These are phyloP conservation scores for Ophiostoma triangulosporum DNA, from an alignment of 2,329 filamentous ascomycete species.

Conservation along the genomic window DNA sequence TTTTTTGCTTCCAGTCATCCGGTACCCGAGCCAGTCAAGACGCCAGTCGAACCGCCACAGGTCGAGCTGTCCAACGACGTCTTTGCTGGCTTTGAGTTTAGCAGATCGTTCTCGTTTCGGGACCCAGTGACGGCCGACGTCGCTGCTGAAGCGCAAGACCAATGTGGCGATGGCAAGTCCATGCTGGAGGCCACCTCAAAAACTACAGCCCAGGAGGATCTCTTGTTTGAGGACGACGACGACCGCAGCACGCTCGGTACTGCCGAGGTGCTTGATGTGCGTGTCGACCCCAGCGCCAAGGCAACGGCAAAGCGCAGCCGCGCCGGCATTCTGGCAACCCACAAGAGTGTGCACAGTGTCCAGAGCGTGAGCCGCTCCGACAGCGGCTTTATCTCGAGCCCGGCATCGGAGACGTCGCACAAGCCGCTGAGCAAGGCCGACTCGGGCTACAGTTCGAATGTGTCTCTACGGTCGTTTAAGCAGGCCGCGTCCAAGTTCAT, in stretches of 20 bases:
- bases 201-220: slow-evolving; percentile 29
- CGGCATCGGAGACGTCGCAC: slow-evolving; percentile 27
- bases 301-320: slow-evolving; percentile 15
- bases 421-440: slow-evolving; percentile 42
- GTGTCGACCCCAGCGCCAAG: slow-evolving; percentile 32
- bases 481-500: slow-evolving; percentile 20
- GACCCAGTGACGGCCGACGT: slow-evolving; percentile 14
- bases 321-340: background rate
- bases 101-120: slow-evolving; percentile 24
- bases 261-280: slow-evolving; percentile 27
- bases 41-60: slow-evolving; percentile 5
- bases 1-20: background rate
- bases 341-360: slow-evolving; percentile 6
- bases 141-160: slow-evolving; percentile 13
- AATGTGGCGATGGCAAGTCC: slow-evolving; percentile 16
- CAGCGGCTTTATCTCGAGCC: slow-evolving; percentile 36
- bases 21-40: background rate
- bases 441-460: slow-evolving; percentile 48
- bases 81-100: slow-evolving; percentile 19
- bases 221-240: slow-evolving; percentile 25
- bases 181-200: slow-evolving; percentile 14
- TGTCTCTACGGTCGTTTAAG: slow-evolving; percentile 41
- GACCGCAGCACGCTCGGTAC: slow-evolving; percentile 22
- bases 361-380: slow-evolving; percentile 24
- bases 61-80: slow-evolving; percentile 10